Base-by-base conservation (phyloP, 2,329 filamentous ascomycete genomes). In the Colletotrichum acutatum region DNA sequence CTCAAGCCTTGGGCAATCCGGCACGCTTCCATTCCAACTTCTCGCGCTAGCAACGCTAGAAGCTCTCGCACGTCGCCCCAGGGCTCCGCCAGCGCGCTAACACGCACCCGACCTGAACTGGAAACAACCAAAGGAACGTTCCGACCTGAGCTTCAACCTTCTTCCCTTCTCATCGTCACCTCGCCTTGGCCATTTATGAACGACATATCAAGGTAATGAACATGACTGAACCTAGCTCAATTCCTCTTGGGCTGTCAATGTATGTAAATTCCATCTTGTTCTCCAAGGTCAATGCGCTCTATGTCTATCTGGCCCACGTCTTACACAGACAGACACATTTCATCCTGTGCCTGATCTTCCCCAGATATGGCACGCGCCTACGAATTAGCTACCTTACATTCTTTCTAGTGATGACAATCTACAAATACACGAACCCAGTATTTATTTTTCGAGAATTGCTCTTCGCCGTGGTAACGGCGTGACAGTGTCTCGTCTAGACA, bases 401-500 rank as follows among this genome's bases (percentile, higher is more conserved):
- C 46, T n/a, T n/a, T n/a, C n/a, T n/a, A n/a, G n/a, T n/a, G n/a
- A n/a, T n/a, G n/a, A n/a, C 4, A 63, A 19, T 16, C 34, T 42
- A 42, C n/a, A 30, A 28, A 7, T 6, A 3, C 22, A 5, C 9
- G 9, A 30, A 24, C 26, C 5, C 24, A 42, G 14, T 22, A n/a
- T 46, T 19, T 37, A 14, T 37, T 37, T 53, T 30, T 16, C 19
- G n/a, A 5, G 61, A 32, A 34, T 8, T 32, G 16, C 22, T 14
- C 24, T 65, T 65, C 52, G 54, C 62, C 22, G 52, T 65, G 34
- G 62, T 56, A 65, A 66, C 63, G 63, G 34, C 63, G 66, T 73
- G 61, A 73, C 70, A 73, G 58, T 73, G 66, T 73, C 67, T 73
- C 60, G 60, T 61, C 66, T 66, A 65, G 42, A 62, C 37, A 66